These are phyloP conservation scores for Seiridium unicorne DNA, from an alignment of 2,329 filamentous ascomycete species.

Conservation along the genomic window DNA sequence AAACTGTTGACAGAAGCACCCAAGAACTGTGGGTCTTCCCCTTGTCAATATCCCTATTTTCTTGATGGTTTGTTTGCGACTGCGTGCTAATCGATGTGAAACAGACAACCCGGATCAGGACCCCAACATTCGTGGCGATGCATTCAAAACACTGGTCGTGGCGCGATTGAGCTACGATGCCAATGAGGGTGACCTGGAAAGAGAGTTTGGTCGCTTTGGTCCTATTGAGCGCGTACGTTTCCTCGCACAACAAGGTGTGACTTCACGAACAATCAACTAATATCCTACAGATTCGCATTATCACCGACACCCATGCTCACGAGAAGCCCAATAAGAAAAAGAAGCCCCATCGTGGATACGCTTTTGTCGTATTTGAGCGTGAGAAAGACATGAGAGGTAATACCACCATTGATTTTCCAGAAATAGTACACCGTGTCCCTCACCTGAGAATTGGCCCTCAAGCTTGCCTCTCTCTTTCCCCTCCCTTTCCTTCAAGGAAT, in stretches of 20 bases:
- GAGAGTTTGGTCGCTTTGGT: constrained; percentile 90
- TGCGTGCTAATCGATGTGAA: constrained; percentile 16
- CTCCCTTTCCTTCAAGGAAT: constrained; percentile 32
- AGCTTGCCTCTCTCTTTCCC: constrained; percentile 50
- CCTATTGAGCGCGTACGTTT: constrained; percentile 81
- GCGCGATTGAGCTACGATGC: constrained; percentile 86
- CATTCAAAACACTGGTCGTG: constrained; percentile 93
- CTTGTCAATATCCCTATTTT: neutral
- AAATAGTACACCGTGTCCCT: constrained; percentile 33
- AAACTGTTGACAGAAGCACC: constrained; percentile 63
- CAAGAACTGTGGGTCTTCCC: constrained; percentile 53
- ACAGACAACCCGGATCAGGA: constrained; percentile 81
- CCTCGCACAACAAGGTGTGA: neutral
- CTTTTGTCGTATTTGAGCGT: constrained; percentile 94
- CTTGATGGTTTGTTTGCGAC: neutral
- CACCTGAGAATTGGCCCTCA: constrained; percentile 56
- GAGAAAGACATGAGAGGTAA: constrained; percentile 99
- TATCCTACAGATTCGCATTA: constrained; percentile 72
- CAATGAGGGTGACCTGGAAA: constrained; percentile 85
- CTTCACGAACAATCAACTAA: constrained; percentile 9
- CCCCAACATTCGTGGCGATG: constrained; percentile 85
- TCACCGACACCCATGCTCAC: constrained; percentile 71
- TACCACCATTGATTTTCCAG: constrained; percentile 42
- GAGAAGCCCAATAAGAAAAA: constrained; percentile 74
- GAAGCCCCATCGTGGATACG: constrained; percentile 85